These are phyloP conservation scores for Magnaporthales sp. DNA, from an alignment of 2,329 filamentous ascomycete species.

Conservation along the genomic window DNA sequence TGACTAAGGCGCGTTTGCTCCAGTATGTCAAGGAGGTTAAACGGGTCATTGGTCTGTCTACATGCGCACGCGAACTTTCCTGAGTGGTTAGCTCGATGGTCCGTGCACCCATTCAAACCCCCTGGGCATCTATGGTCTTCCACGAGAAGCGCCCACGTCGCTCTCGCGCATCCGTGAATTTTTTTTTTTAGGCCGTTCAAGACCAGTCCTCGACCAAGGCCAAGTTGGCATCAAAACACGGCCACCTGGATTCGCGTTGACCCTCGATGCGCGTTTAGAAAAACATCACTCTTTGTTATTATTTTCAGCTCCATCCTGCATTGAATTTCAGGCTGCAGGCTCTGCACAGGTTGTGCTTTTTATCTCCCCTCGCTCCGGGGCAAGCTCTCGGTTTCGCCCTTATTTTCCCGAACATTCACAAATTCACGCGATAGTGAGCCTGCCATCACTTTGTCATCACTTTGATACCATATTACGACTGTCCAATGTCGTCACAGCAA, in stretches of 20 bases:
- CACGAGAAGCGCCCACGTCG: constrained; percentile 1
- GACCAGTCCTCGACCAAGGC: neutral
- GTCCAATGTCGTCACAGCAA: constrained; percentile 5
- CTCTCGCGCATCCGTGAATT: constrained; percentile 4
- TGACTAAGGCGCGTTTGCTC: neutral
- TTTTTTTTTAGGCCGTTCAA: constrained; percentile 4
- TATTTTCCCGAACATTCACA: neutral
- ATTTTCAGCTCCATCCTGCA: neutral
- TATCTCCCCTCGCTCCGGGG: neutral
- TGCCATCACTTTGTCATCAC: neutral
- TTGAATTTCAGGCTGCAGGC: neutral
- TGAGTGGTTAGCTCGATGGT: neutral
- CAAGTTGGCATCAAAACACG: constrained; percentile 2
- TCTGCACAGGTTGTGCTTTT: neutral
- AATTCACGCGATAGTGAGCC: neutral
- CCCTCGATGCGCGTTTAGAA: constrained; percentile 2
- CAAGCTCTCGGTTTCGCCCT: neutral
- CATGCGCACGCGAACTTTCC: neutral
- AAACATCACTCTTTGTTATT: neutral
- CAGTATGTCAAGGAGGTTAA: neutral
- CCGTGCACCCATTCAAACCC: neutral
- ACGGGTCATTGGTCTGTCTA: neutral
- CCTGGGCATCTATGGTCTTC: neutral
- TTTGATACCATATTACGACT: neutral
- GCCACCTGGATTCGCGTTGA: constrained; percentile 1